A percentile compares a stretch with the other conserved stretches of the same genome.
phyloP scores from a whole-genome alignment of 2,329 filamentous ascomycete species.

The Trichoderma sp. region DNA sequence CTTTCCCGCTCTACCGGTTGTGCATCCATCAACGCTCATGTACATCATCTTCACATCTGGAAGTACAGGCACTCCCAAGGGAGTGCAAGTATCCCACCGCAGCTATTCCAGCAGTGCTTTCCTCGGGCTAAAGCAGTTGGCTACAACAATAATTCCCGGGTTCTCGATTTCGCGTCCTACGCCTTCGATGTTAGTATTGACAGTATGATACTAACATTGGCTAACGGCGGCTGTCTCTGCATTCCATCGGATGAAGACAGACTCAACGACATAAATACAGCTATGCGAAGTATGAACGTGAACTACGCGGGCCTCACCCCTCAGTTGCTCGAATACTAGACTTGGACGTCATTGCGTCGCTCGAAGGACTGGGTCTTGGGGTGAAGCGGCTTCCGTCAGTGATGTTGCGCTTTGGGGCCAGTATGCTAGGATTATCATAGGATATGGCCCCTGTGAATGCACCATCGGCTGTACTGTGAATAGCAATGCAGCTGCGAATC shows the following conservation, averaged over 20 bases:
- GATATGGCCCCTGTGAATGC: conserved; percentile 41
- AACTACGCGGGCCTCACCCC: not conserved
- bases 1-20: not conserved
- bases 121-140: not conserved
- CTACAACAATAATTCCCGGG: not conserved
- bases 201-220: conserved; percentile 24
- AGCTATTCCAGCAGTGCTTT: conserved; percentile 28
- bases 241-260: conserved; percentile 25
- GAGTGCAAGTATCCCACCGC: not conserved
- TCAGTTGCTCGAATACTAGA: conserved; percentile 13
- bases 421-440: conserved; percentile 37
- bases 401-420: not conserved
- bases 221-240: conserved; percentile 23
- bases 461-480: conserved; percentile 27
- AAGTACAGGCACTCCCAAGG: not conserved
- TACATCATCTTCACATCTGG: conserved; percentile 13
- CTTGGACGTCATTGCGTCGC: not conserved
- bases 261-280: not conserved
- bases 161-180: conserved; percentile 15
- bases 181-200: conserved; percentile 26
- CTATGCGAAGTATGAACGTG: not conserved
- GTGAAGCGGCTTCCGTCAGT: not conserved
- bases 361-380: not conserved
- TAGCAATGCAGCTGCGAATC: not conserved
- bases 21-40: not conserved